Percentiles rank a stretch among this genome's conserved stretches.
These are phyloP conservation scores for Penicillium ucsense DNA, from an alignment of 495 filamentous ascomycete species.

Conservation along the genomic window DNA sequence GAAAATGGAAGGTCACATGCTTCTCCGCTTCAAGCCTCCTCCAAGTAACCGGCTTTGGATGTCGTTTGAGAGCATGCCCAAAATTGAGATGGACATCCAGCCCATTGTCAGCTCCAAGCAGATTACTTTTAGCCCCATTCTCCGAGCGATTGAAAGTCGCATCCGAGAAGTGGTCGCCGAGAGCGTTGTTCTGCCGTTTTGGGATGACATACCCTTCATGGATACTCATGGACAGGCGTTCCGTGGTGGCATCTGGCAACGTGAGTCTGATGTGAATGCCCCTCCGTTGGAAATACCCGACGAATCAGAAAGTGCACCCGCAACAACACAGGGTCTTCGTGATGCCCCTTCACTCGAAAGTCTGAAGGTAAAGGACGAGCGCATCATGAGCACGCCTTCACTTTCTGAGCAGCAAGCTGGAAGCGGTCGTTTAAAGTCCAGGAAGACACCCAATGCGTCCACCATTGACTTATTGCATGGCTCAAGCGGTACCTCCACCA, in stretches of 20 bases:
- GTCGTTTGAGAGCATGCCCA: constrained; percentile 82
- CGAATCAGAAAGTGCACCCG: constrained; percentile 44
- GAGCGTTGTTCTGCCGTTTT: constrained; percentile 86
- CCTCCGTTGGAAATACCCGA: constrained; percentile 45
- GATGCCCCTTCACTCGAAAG: constrained; percentile 18
- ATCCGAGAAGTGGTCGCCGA: constrained; percentile 90
- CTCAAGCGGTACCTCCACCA: constrained; percentile 27
- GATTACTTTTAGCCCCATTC: constrained; percentile 85
- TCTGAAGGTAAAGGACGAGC: constrained; percentile 40
- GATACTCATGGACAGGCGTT: constrained; percentile 64
- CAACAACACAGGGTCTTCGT: constrained; percentile 25
- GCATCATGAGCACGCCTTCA: constrained; percentile 49
- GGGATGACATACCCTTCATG: constrained; percentile 90
- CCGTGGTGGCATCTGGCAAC: constrained; percentile 83
- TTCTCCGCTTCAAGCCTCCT: constrained; percentile 85
- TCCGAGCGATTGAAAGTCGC: constrained; percentile 85
- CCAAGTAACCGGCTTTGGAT: constrained; percentile 94
- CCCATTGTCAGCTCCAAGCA: constrained; percentile 92
- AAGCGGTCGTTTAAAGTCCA: constrained; percentile 23
- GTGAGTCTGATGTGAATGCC: constrained; percentile 42
- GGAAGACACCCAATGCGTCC: constrained; percentile 21
- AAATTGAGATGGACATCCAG: constrained; percentile 84
- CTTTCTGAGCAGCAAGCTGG: constrained; percentile 22
- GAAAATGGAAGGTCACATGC: constrained; percentile 72
- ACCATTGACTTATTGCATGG: constrained; percentile 17